Base-by-base conservation (phyloP, 2,329 filamentous ascomycete species). In the Mollisiaceae sp. region DNA sequence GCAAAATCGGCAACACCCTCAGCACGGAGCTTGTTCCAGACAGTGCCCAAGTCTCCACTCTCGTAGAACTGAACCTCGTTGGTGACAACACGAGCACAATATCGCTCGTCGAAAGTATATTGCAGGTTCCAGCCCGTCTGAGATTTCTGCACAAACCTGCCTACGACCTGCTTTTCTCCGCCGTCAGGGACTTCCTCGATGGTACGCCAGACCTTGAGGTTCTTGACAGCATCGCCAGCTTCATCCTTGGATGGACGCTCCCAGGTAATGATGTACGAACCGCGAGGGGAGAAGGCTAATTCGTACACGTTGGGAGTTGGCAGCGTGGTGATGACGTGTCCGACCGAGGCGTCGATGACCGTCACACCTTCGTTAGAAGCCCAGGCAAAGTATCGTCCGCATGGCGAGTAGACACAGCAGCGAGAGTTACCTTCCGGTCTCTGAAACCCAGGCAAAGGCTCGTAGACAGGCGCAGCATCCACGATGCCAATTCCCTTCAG, bases 51-150 rank as follows among this genome's bases (percentile, higher is more conserved):
- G 77, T 98, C 90, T 71, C 90, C 86, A 78, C 92, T 95, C 80
- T 97, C 87, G 82, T 94, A 98, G 79, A 99, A 97, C 75, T 98
- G 95, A 64, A 99, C 92, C 83, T 98, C 94, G 78, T 99, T 99
- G 79, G 92, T 97, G 74, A 98, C 94, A 69, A 90, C 85, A 72
- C 95, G 93, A 71, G 94, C 95, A 78, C 94, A 98, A 79, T 92
- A 94, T 78, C 89, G 87, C 84, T 99, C 95, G 77, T 99, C 95
- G 65, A 88, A 86, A 36, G 94, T 97, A 80, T 98, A 99, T 81
- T 98, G 94, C 76, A 99, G 84, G 78, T 97, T 98, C 94, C 94
- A 98, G 75, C 94, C 92, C 55, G 91, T 92, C 82, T 97, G 93
- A 70, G 89, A 91, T 84, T 97, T 97, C 80, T 99, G 95, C 71